Evolutionary conservation across 768 basidiomycete species (phyloP), one percentile per base, ranked within the genome.

Genomic region (Mycena vulgaris): DNA sequence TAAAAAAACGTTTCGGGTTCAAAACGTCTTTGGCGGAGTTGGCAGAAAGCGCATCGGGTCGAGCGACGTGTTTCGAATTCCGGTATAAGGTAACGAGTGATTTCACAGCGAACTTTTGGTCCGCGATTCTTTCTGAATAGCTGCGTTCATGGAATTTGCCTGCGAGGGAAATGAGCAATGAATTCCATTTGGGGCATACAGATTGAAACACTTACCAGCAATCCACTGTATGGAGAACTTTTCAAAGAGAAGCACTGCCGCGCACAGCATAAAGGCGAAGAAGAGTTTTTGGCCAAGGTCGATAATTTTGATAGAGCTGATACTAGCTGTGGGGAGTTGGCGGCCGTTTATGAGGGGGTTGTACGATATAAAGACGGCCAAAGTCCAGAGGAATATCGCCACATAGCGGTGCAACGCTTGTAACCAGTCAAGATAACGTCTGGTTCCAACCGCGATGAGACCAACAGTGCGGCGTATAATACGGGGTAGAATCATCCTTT

Each of bases 161-260:
- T 71, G 31, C 1, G 16, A n/a, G 28, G 6, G 19, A 19, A 28
- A 7, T 47, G n/a, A n/a, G 28, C 39, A 27, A 63, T 9, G 28
- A 2, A 33, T 19, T 5, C 3, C 17, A 45, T 23, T 28, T 8
- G 4, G n/a, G 25, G 33, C 1, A 35, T 35, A 37, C 21, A 14
- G 51, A 23, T n/a, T 45, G 19, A 25, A 19, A 19, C 3, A 58
- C 69, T 1, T 17, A 66, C 84, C 86, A 52, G 92, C 92, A 74
- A 97, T 95, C 85, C 90, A 90, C 78, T 97, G 96, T 55, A 98
- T 93, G 17, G 92, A 79, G 68, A 96, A 89, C 77, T 98, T 98
- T 80, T 96, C 95, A 63, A 88, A 91, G 14, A 93, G 85, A 8
- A 96, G 86, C 28, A 95, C 84, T 30, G 87, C 86, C 0, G 92